phyloP scores from a whole-genome alignment of 352 stramenopile species.

The Phytophthora megakarya region DNA sequence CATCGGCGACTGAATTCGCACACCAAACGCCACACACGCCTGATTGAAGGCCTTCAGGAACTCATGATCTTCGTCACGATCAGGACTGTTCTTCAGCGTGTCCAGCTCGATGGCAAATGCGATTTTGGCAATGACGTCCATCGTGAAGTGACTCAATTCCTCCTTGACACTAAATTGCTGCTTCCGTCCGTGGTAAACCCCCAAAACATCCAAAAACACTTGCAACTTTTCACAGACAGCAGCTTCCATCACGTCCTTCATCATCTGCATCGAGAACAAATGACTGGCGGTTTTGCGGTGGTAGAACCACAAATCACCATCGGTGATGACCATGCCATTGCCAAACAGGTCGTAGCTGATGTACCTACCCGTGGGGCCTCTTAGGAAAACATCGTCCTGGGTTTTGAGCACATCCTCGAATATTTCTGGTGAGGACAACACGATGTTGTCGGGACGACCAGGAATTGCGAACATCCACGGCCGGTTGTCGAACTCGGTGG shows the following conservation, averaged over 20 bases:
- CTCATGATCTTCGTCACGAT: background rate
- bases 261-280: background rate
- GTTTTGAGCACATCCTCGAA: conserved; percentile 50
- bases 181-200: background rate
- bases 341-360: conserved; percentile 52
- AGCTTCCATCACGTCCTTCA: background rate
- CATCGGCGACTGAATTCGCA: background rate
- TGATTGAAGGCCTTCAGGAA: background rate
- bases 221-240: background rate
- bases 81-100: background rate
- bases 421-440: conserved; percentile 32
- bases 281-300: background rate
- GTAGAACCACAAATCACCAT: conserved; percentile 32
- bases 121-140: background rate
- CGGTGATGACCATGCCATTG: conserved; percentile 32
- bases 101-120: background rate
- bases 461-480: conserved; percentile 38
- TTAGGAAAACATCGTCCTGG: conserved; percentile 62
- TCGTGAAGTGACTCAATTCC: conserved; percentile 11
- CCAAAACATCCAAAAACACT: background rate
- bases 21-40: background rate
- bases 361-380: conserved; percentile 35
- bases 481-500: conserved; percentile 28
- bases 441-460: conserved; percentile 29
- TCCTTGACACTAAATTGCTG: conserved; percentile 38